Evolutionary conservation across 129 eudicot genomes (phyloP), one percentile per base, ranked within the genome.

Genomic region (Lonicera japonica): DNA sequence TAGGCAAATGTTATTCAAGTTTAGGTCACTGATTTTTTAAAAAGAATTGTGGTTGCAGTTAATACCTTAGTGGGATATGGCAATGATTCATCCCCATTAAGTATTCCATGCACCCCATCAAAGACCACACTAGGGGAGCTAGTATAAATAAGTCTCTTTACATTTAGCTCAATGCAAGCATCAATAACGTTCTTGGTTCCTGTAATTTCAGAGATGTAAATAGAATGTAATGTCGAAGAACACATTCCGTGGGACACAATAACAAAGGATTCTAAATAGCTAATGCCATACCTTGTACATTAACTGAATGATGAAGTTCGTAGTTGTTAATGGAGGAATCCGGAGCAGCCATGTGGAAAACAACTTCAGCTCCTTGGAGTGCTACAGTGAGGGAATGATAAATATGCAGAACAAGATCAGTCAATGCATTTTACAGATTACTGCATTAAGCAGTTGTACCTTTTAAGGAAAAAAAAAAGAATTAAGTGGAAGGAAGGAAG

Each of bases 271-370:
- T 29, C 36, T 11, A 65, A 54, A 57, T 41, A 60, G 65, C 4
- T 25, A 67, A 21, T 65, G 54, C 24, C 48, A 61, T 73, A 91
- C 98, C 98, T 73, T 69, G 74, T 39, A 90, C 97, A 46, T 87
- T 90, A 71, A 90, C 94, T 48, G 94, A 90, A 70, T 82, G 70
- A 56, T 90, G 97, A 51, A 90, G 86, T 72, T 84, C 70, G 65
- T 83, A 77, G 77, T 86, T 87, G 72, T 81, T 79, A 57, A 80
- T 86, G 46, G 97, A 90, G 29, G 97, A 90, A 86, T 83, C 89
- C 43, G 95, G 92, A 53, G 97, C 94, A 55, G 95, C 97, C 97
- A 91, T 91, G 71, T 91, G 96, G 70, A 84, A 91, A 55, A 91
- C 98, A 66, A 91, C 96, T 72, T 91, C 95, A 25, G 81, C 90